Evolutionary conservation across 2,329 filamentous ascomycete genomes (phyloP).

Genomic region (Chalaropsis ovoidea): DNA sequence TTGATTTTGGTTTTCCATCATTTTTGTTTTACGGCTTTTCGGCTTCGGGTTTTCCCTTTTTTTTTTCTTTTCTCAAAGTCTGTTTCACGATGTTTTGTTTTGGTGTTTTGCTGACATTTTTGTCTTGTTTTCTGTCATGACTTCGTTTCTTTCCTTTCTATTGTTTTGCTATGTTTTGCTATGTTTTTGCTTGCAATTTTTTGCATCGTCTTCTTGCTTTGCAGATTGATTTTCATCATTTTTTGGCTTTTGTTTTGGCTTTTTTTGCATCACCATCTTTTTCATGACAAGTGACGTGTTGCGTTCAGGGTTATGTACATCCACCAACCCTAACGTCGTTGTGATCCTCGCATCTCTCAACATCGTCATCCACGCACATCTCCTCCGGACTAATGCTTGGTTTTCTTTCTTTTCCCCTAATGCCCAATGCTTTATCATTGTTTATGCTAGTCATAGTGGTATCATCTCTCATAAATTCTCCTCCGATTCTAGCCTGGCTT

Average conservation of each 20-base stretch:
- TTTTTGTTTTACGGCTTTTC: background rate
- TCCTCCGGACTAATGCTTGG: background rate
- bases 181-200: background rate
- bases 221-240: slow-evolving; percentile 14
- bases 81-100: background rate
- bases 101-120: background rate
- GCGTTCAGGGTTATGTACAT: background rate
- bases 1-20: background rate
- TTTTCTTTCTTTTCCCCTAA: background rate
- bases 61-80: background rate
- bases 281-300: background rate
- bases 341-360: background rate
- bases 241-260: background rate
- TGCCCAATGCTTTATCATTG: background rate
- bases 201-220: slow-evolving; percentile 4
- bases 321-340: background rate
- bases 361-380: too few species aligned
- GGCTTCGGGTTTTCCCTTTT: background rate
- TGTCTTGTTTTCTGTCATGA: background rate
- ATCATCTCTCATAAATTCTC: background rate
- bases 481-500: background rate
- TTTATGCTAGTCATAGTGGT: background rate
- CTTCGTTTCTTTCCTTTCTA: background rate
- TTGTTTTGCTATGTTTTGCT: background rate
- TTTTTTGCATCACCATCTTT: slow-evolving; percentile 2